Conservation (phyloP, 345 rosid genomes). For the Psidium friedrichsthalianum region DNA sequence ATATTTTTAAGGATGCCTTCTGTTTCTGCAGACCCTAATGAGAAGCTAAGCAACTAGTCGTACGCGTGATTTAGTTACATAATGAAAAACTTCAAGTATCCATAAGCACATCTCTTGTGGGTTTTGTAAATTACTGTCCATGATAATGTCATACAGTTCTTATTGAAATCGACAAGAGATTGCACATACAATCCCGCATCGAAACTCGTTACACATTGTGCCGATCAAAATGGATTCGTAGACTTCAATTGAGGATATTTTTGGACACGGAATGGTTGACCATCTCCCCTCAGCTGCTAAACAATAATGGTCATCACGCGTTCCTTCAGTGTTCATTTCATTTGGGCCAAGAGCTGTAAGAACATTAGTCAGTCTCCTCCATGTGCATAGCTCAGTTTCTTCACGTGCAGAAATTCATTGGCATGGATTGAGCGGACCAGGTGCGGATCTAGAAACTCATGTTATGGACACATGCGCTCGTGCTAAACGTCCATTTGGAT, state of each 20-base stretch:
- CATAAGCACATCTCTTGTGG: background rate
- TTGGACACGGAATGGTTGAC: background rate
- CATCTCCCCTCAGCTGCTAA: background rate
- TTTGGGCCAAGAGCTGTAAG: background rate
- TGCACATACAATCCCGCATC: background rate
- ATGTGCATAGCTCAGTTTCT: background rate
- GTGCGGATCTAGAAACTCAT: background rate
- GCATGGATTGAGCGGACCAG: background rate
- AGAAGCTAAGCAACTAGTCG: background rate
- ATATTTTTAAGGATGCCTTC: background rate
- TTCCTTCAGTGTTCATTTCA: background rate
- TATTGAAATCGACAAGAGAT: background rate
- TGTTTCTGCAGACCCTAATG: background rate
- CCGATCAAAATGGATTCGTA: background rate
- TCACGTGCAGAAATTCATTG: background rate
- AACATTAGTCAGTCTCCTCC: background rate
- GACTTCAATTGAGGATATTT: background rate
- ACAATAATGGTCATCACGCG: background rate
- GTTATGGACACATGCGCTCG: background rate
- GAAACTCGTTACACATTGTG: background rate
- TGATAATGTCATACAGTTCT: background rate
- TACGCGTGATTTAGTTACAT: background rate
- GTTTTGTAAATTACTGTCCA: background rate
- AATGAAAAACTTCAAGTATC: background rate
- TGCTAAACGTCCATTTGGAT: background rate